phyloP scores from a whole-genome alignment of 371 early-diverging fungal genomes.

The Actinomucor elegans region DNA sequence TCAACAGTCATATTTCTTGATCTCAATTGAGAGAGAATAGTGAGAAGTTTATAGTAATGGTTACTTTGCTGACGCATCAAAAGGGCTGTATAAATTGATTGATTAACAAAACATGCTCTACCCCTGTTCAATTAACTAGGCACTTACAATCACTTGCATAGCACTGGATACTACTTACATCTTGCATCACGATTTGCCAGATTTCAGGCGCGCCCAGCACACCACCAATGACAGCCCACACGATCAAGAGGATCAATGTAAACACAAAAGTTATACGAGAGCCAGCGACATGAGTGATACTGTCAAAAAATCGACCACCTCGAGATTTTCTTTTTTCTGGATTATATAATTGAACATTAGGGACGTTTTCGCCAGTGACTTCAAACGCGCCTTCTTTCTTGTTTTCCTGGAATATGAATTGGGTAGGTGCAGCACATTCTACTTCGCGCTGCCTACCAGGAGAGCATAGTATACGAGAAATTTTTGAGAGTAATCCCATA shows the following conservation, averaged over 20 bases:
- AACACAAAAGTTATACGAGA: slow-evolving; percentile 12
- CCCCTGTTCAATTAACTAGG: background rate
- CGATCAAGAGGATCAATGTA: slow-evolving; percentile 3
- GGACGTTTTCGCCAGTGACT: background rate
- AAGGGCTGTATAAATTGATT: background rate
- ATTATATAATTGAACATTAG: background rate
- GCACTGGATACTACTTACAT: slow-evolving; percentile 23
- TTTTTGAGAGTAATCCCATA: no score
- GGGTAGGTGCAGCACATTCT: slow-evolving; percentile 18
- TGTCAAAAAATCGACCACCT: slow-evolving; percentile 11
- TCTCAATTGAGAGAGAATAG: slow-evolving; percentile 11
- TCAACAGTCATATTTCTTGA: slow-evolving; percentile 9
- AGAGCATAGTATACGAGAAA: no score
- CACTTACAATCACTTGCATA: slow-evolving; percentile 17
- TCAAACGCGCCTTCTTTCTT: background rate
- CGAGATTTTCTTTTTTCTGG: background rate
- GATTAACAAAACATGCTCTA: background rate
- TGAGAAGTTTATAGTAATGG: slow-evolving; percentile 3
- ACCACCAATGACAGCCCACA: slow-evolving; percentile 18
- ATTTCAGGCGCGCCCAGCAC: slow-evolving; percentile 13
- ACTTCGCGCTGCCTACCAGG: slow-evolving; percentile 17
- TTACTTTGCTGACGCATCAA: slow-evolving; percentile 28
- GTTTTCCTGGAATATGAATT: background rate
- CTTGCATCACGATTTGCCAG: slow-evolving; percentile 30
- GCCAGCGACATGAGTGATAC: slow-evolving; percentile 13